These are phyloP conservation scores for Leucocoprinus birnbaumii DNA, from an alignment of 768 basidiomycete genomes.

Conservation along the genomic window DNA sequence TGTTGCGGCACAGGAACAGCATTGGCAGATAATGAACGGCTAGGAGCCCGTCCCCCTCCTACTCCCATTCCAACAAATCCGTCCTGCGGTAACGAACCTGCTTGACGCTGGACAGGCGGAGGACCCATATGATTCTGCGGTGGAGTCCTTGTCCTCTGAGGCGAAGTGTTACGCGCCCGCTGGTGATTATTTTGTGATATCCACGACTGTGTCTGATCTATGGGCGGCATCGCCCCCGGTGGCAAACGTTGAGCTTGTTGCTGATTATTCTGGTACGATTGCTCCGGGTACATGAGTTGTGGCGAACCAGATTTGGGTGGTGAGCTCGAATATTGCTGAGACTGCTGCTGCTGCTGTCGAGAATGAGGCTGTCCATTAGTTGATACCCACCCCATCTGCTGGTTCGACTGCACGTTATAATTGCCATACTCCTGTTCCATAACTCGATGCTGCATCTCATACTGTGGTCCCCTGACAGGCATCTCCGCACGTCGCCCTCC, in stretches of 20 bases:
- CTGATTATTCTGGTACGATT: constrained; percentile 36
- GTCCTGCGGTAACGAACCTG: constrained; percentile 28
- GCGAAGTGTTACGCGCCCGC: constrained; percentile 20
- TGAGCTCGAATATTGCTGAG: constrained; percentile 17
- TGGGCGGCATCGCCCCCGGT: constrained; percentile 63
- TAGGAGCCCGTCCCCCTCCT: constrained; percentile 36
- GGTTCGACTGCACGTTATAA: constrained; percentile 34
- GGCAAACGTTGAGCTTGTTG: constrained; percentile 40
- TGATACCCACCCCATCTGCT: constrained; percentile 16
- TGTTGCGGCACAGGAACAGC: constrained; percentile 36
- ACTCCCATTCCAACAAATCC: constrained; percentile 13
- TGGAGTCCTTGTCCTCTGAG: constrained; percentile 47
- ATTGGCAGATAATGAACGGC: constrained; percentile 73
- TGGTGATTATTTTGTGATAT: constrained; percentile 20
- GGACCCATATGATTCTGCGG: constrained; percentile 20
- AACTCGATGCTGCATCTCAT: constrained; percentile 90
- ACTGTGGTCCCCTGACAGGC: constrained; percentile 85
- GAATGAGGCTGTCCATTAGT: constrained; percentile 26
- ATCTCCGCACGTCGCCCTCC: constrained; percentile 75
- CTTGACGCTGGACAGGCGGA: constrained; percentile 17
- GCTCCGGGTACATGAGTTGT: constrained; percentile 30
- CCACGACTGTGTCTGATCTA: constrained; percentile 32
- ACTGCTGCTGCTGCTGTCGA: constrained; percentile 26
- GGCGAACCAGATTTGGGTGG: constrained; percentile 21
- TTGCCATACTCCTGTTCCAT: constrained; percentile 86